These are phyloP conservation scores for Pachysandra terminalis DNA, from an alignment of 164 flowering plant species.

Conservation along the genomic window DNA sequence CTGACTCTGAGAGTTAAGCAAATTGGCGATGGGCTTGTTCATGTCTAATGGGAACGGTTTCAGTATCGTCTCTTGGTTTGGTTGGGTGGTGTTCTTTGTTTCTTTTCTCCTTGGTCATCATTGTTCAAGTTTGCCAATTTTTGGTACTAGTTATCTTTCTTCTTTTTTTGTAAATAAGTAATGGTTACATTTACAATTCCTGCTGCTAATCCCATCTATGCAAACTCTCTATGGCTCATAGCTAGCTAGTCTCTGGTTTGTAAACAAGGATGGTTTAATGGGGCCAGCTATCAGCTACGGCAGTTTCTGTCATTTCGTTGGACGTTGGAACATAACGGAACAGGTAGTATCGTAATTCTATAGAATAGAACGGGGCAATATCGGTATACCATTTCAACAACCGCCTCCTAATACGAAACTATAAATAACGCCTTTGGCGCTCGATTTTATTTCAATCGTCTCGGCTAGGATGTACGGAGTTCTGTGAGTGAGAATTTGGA, in stretches of 20 bases:
- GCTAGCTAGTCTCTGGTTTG: too few relatives aligned
- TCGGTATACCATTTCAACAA: not conserved
- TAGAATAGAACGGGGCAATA: not conserved
- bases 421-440: constrained; percentile 9
- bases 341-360: not conserved
- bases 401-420: not conserved
- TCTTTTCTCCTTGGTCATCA: too few relatives aligned
- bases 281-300: too few relatives aligned
- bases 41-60: constrained; percentile 5
- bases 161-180: not conserved
- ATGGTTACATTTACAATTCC: not conserved
- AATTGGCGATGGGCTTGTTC: constrained; percentile 35
- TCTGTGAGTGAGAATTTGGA: not conserved
- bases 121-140: not conserved
- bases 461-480: not conserved
- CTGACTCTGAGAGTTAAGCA: constrained; percentile 65
- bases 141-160: not conserved
- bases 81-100: not conserved
- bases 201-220: not conserved
- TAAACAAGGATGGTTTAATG: too few relatives aligned
- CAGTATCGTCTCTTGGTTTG: not conserved
- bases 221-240: not conserved
- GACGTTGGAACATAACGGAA: not conserved
- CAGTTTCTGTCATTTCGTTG: not conserved
- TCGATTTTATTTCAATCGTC: constrained; percentile 4